A percentile compares a stretch with the other conserved stretches of the same genome.
Conservation (phyloP, 208 protist species). For the Sergeia podlipaevii region DNA sequence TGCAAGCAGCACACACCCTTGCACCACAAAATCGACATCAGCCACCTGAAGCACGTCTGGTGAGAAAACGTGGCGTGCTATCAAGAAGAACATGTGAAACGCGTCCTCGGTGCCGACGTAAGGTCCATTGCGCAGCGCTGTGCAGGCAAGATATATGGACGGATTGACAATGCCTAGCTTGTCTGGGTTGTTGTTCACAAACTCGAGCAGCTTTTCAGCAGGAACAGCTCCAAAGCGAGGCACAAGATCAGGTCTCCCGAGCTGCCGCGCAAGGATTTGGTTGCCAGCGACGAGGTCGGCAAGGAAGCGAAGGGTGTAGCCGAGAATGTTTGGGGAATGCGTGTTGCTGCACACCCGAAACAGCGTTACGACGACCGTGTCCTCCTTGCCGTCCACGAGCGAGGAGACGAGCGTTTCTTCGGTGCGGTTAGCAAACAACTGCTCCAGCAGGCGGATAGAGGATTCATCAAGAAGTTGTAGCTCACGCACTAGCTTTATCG, state of each 20-base stretch:
- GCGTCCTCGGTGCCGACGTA: slow-evolving; percentile 37
- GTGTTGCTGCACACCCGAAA: slow-evolving; percentile 43
- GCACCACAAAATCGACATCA: slow-evolving; percentile 65
- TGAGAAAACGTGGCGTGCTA: slow-evolving; percentile 43
- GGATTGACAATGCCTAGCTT: slow-evolving; percentile 57
- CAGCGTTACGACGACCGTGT: slow-evolving; percentile 46
- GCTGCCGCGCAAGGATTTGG: slow-evolving; percentile 35
- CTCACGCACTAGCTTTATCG: slow-evolving; percentile 55
- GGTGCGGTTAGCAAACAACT: slow-evolving; percentile 68
- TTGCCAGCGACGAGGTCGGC: slow-evolving; percentile 59
- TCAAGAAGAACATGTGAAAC: slow-evolving; percentile 58
- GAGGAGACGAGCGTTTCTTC: slow-evolving; percentile 46
- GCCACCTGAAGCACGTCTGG: slow-evolving; percentile 55
- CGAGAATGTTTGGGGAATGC: slow-evolving; percentile 43
- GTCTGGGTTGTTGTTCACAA: slow-evolving; percentile 31
- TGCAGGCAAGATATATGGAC: slow-evolving; percentile 68
- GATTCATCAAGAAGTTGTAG: slow-evolving; percentile 61
- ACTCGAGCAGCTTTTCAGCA: slow-evolving; percentile 46
- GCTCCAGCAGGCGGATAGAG: slow-evolving; percentile 58
- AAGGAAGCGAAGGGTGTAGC: slow-evolving; percentile 76
- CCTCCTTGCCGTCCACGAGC: slow-evolving; percentile 51
- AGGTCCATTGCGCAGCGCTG: slow-evolving; percentile 59
- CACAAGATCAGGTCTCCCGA: slow-evolving; percentile 34
- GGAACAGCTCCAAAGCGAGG: slow-evolving; percentile 45
- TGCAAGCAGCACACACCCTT: slow-evolving; percentile 72